A percentile compares a stretch with the other conserved stretches of the same genome.
phyloP scores from a whole-genome alignment of 2,329 filamentous ascomycete species.

The Diaporthe sp. region DNA sequence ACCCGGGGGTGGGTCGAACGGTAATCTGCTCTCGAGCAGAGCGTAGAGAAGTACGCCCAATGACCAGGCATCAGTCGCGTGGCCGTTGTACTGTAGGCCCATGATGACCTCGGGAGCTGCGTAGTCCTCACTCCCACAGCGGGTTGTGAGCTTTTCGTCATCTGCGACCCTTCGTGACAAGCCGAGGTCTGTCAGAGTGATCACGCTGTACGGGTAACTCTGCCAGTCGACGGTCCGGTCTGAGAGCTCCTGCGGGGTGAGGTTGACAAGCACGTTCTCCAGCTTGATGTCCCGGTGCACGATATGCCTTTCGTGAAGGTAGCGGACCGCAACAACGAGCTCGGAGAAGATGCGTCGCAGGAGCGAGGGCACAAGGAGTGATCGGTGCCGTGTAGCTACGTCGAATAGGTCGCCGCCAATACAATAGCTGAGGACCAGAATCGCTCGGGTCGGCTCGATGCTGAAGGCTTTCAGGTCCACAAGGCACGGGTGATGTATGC shows the following conservation, averaged over 20 bases:
- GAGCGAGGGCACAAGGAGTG: conserved; percentile 76
- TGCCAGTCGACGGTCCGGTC: conserved; percentile 76
- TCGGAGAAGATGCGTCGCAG: conserved; percentile 92
- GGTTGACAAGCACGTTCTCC: conserved; percentile 90
- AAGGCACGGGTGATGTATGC: conserved; percentile 88
- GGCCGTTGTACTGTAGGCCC: conserved; percentile 94
- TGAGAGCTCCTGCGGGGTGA: conserved; percentile 78
- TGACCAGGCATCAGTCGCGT: conserved; percentile 94
- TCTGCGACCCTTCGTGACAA: conserved; percentile 88
- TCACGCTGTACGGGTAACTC: conserved; percentile 83
- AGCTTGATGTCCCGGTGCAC: conserved; percentile 98
- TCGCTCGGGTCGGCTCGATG: conserved; percentile 83
- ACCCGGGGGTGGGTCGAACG: conserved; percentile 90
- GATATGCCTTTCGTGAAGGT: conserved; percentile 87
- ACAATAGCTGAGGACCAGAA: conserved; percentile 92
- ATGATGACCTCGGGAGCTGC: conserved; percentile 96
- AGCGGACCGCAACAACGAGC: conserved; percentile 85
- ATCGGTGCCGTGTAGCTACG: conserved; percentile 80
- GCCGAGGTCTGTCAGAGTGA: conserved; percentile 92
- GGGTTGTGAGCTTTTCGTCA: conserved; percentile 90
- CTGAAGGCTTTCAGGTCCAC: conserved; percentile 94
- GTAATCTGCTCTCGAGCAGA: conserved; percentile 90
- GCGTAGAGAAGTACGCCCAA: conserved; percentile 94
- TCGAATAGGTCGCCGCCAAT: conserved; percentile 96
- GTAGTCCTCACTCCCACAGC: conserved; percentile 97